Percentiles rank a stretch among this genome's conserved stretches.
These are phyloP conservation scores for Schoenoplectus tabernaemontani DNA, from an alignment of 202 grass and related monocot species.

Conservation along the genomic window DNA sequence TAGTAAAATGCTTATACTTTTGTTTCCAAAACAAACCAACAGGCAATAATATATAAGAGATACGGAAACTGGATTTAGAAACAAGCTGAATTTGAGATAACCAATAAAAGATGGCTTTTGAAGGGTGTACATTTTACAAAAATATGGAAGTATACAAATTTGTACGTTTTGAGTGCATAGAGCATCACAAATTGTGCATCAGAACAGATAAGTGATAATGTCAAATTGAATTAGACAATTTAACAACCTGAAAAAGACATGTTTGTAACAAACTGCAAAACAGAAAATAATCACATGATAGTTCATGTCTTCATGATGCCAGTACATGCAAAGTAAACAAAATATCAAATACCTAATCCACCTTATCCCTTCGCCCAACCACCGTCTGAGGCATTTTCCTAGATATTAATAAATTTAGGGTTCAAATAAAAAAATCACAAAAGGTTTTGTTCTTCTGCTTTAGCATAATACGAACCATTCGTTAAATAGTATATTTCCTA, in stretches of 20 bases:
- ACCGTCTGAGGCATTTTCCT: not conserved
- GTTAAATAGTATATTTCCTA: not conserved
- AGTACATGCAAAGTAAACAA: not conserved
- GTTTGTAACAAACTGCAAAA: not conserved
- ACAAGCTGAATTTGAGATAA: not conserved
- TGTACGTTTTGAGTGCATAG: not conserved
- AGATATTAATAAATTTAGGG: conserved; percentile 7
- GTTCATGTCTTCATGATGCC: not conserved
- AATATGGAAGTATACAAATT: not conserved
- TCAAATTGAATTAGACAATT: conserved; percentile 16
- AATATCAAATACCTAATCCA: not conserved
- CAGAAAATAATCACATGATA: not conserved
- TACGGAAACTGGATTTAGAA: not conserved
- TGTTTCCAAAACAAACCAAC: not conserved
- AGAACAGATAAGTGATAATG: not conserved
- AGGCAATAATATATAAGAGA: not conserved
- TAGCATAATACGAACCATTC: not conserved
- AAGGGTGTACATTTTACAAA: not conserved
- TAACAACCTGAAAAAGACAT: conserved; percentile 22
- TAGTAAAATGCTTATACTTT: not conserved
- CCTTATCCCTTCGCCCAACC: not conserved
- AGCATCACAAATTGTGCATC: not conserved
- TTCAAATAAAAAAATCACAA: not conserved
- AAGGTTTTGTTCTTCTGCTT: not conserved
- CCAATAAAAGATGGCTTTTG: not conserved